phyloP scores from a whole-genome alignment of 306 rosid species.

The Comarum palustre region DNA sequence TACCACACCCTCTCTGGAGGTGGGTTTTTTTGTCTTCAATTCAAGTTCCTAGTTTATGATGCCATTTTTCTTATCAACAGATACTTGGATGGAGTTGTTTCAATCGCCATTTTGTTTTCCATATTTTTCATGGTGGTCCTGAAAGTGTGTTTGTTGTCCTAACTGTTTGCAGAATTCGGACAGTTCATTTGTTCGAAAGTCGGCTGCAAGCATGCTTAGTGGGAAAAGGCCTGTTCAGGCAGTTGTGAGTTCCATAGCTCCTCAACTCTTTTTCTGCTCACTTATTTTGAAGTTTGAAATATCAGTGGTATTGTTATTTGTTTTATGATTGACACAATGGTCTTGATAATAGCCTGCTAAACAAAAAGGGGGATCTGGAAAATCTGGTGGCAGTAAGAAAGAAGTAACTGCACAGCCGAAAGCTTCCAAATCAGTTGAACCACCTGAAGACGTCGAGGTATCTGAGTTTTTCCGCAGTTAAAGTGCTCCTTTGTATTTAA shows the following conservation, averaged over 20 bases:
- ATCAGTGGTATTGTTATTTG: conserved; percentile 7
- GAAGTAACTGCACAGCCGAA: conserved; percentile 66
- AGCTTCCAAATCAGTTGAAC: conserved; percentile 56
- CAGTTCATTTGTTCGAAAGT: conserved; percentile 61
- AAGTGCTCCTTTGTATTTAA: conserved; percentile 16
- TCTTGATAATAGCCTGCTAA: conserved; percentile 46
- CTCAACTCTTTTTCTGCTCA: neutral
- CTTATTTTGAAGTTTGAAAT: neutral
- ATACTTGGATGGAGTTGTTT: neutral
- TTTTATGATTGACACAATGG: conserved; percentile 22
- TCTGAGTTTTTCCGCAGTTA: neutral
- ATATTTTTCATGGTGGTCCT: neutral
- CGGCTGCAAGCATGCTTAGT: conserved; percentile 99
- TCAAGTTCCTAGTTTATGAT: neutral
- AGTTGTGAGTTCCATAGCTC: conserved; percentile 58
- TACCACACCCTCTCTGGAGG: conserved; percentile 55
- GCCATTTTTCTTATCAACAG: neutral
- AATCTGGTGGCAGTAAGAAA: conserved; percentile 59
- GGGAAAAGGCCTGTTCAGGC: conserved; percentile 89
- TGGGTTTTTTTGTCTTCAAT: conserved; percentile 26
- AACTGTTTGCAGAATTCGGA: conserved; percentile 53
- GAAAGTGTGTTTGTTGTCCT: neutral
- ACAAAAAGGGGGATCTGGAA: conserved; percentile 67
- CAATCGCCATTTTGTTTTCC: conserved; percentile 3
- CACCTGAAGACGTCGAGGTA: conserved; percentile 95